Evolutionary conservation across 2,329 filamentous ascomycete species (phyloP), one percentile per base, ranked within the genome.

Genomic region (Alternaria angustiovoidea): DNA sequence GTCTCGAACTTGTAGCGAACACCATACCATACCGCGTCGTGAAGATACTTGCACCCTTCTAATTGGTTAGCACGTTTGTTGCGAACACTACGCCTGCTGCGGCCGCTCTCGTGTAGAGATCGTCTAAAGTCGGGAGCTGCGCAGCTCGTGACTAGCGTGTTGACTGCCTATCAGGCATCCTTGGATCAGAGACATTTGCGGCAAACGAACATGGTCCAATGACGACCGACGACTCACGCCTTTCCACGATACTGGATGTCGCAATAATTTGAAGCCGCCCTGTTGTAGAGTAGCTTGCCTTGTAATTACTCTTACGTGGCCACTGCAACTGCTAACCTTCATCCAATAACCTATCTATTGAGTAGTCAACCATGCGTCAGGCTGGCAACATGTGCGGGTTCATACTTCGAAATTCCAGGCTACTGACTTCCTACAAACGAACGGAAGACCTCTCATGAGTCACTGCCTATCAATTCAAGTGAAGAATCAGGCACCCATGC

Each of bases 401-500:
- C 8, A 11, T 9, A 7, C 24, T 38, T 26, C 16, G 12, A 38
- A 0, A 7, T n/a, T 8, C 7, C 8, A 38, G 46, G 46, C 46
- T 38, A 26, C 20, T 12, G 24, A 11, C 20, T n/a, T 41, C 22
- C 22, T 30, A 16, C 11, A 22, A 28, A 32, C 22, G 32, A 2
- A 11, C 22, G 12, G 11, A 36, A 20, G 11, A 22, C 11, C 28
- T 28, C 20, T 12, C 26, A 28, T 49, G 51, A 44, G 41, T 59
- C 51, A 54, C 38, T 18, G 32, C 30, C 38, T 34, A 28, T 20
- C 32, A 7, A 22, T 22, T 30, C 20, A 38, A 28, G 48, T 39
- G 32, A 55, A 30, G 46, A 41, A 55, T 38, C 55, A 60, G 60
- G 48, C 60, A 24, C 36, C 18, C 54, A 24, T 20, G 28, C 51